These are phyloP conservation scores for Fusarium sp. DNA, from an alignment of 2,329 filamentous ascomycete genomes.

Conservation along the genomic window DNA sequence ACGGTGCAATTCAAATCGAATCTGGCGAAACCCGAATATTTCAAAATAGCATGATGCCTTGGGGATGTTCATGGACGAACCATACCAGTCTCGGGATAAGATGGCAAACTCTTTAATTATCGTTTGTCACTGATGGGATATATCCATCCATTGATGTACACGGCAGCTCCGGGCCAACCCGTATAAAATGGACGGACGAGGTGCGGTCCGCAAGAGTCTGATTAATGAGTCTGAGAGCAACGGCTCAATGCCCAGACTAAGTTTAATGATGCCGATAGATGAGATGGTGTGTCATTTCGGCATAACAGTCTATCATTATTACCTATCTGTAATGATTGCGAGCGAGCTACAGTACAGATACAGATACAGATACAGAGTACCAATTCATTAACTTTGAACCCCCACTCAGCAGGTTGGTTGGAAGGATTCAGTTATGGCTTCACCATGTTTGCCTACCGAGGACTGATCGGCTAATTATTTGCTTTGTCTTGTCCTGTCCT, in stretches of 20 bases:
- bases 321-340: neutral
- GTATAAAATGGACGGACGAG: slow-evolving; percentile 7
- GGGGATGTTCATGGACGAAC: slow-evolving; percentile 2
- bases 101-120: neutral
- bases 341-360: neutral
- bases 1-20: slow-evolving; percentile 21
- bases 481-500: neutral
- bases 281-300: slow-evolving; percentile 21
- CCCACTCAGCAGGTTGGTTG: slow-evolving; percentile 11
- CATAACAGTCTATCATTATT: slow-evolving; percentile 25
- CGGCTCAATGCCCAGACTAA: neutral
- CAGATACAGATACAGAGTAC: neutral
- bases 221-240: slow-evolving; percentile 4
- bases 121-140: slow-evolving; percentile 1
- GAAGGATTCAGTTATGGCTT: slow-evolving; percentile 3
- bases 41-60: slow-evolving; percentile 15
- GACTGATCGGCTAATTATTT: neutral
- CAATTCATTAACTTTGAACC: slow-evolving; percentile 1
- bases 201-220: slow-evolving; percentile 20
- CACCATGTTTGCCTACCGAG: slow-evolving; percentile 9
- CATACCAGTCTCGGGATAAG: slow-evolving; percentile 4
- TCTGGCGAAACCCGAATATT: slow-evolving; percentile 31
- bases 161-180: slow-evolving; percentile 32
- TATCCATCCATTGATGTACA: neutral
- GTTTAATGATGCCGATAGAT: neutral